Conservation (phyloP, 208 protist genomes). For the Trypanosoma melophagium region DNA sequence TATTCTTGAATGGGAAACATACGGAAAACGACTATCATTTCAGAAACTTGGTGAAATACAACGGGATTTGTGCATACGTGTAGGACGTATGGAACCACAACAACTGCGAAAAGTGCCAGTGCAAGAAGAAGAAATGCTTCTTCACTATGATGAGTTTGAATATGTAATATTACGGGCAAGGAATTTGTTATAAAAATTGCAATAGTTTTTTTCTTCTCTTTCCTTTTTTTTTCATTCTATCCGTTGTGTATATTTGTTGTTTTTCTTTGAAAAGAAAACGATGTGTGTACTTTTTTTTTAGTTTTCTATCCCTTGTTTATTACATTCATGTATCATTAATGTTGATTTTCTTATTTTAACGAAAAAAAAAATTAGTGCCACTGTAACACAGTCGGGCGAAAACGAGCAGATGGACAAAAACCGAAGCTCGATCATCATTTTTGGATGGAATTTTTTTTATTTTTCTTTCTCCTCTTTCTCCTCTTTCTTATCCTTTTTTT, state of each 20-base stretch:
- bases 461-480: no score
- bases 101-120: conserved; percentile 56
- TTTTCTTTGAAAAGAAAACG: no score
- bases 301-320: not conserved
- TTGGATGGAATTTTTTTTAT: not conserved
- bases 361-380: not conserved
- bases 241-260: not conserved
- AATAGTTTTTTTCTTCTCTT: not conserved
- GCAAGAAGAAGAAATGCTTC: conserved; percentile 68
- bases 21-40: conserved; percentile 47
- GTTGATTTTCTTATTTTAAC: not conserved
- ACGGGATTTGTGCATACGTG: conserved; percentile 56
- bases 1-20: conserved; percentile 54
- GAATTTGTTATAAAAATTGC: conserved; percentile 41
- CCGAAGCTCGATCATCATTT: no score
- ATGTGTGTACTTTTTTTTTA: no score
- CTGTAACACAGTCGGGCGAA: not conserved
- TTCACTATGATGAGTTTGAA: conserved; percentile 68
- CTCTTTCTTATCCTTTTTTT: no score
- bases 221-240: conserved; percentile 3
- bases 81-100: conserved; percentile 46
- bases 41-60: conserved; percentile 56
- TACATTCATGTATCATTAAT: conserved; percentile 2
- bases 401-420: not conserved
- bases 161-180: conserved; percentile 56